Base-by-base conservation (phyloP, 148 eudicot genomes). In the Suaeda aralocaspica region DNA sequence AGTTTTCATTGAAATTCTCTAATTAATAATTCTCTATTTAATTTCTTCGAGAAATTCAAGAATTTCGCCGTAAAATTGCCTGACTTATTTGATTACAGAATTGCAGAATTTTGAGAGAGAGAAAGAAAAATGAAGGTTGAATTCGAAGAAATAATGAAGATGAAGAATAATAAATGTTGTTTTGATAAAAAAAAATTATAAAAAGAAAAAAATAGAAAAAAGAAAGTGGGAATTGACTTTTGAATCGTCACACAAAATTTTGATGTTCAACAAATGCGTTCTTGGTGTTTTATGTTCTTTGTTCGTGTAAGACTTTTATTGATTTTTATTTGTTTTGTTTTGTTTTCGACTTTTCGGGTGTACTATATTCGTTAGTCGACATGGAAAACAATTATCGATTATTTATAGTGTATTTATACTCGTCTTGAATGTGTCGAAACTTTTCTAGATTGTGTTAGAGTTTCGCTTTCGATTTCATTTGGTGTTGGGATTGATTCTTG, bases 1-100 rank as follows among this genome's bases (percentile, higher is more conserved):
- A n/a, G 84, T 92, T 81, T 82, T 92, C 97, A 92, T 92, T 59
- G 49, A 0, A 16, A 0, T 26, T 30, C 3, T 29, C 9, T 19
- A 16, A 16, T 19, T 14, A 49, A 15, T 2, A 15, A 16, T 4
- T 64, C 46, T 6, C 1, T 50, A 48, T 21, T 22, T 10, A 5
- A 46, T 36, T 60, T 55, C 24, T 5, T 46, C 63, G 41, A 36
- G 41, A 36, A 31, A 30, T 10, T 50, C 19, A 50, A 19, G 5
- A 31, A 68, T 34, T 52, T 55, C 16, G 31, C 5, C 33, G 18
- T 26, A 9, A 21, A 33, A 42, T 58, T n/a, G n/a, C n/a, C n/a
- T n/a, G n/a, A n/a, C n/a, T n/a, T n/a, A n/a, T n/a, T n/a, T n/a
- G n/a, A n/a, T n/a, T n/a, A n/a, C n/a, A n/a, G 53, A 51, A 3